Base-by-base conservation (phyloP, 1,139 yeast genomes). In the Blastobotrys aristatus region DNA sequence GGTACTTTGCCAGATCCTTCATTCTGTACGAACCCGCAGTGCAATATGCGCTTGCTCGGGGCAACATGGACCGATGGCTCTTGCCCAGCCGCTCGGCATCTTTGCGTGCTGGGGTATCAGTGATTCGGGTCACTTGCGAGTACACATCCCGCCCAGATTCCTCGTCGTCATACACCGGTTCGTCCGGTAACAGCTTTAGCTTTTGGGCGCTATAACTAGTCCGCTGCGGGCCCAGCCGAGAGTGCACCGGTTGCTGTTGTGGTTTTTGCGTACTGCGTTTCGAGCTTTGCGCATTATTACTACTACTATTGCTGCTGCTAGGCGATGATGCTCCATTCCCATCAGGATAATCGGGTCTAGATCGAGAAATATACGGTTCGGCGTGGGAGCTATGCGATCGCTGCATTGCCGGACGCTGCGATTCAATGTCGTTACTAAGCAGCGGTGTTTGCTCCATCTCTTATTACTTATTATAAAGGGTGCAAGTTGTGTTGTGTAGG, bases 61-160 rank as follows among this genome's bases (percentile, higher is more conserved):
- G 71, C 39, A 71, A 57, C 57, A 65, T 53, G 14, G 67, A 62
- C 51, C 98, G 74, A 63, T 92, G 97, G 56, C 86, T 85, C 61
- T 89, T 90, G 5, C 97, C 96, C 50, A 92, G 71, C 37, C 90
- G 78, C 62, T 89, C 97, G 0, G 98, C 98, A 72, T 92, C 97
- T 56, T 83, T 84, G 55, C 97, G 72, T 0, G 98, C 97, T 1
- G 94, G 84, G n/a, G 84, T 76, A 54, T 92, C 97, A 37, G 84
- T 88, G 54, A 90, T 90, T 50, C 86, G 75, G 48, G 84, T 82
- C 11, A 87, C 89, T 57, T 87, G 95, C 0, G 95, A 82, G 58
- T 86, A 86, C 1, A 85, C 92, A 29, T 80, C 81, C 26, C 77
- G 67, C 26, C 71, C 73, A 11, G 67, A 70, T 27, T 70, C 72